These are phyloP conservation scores for Calonectria naviculata DNA, from an alignment of 2,329 filamentous ascomycete species.

Conservation along the genomic window DNA sequence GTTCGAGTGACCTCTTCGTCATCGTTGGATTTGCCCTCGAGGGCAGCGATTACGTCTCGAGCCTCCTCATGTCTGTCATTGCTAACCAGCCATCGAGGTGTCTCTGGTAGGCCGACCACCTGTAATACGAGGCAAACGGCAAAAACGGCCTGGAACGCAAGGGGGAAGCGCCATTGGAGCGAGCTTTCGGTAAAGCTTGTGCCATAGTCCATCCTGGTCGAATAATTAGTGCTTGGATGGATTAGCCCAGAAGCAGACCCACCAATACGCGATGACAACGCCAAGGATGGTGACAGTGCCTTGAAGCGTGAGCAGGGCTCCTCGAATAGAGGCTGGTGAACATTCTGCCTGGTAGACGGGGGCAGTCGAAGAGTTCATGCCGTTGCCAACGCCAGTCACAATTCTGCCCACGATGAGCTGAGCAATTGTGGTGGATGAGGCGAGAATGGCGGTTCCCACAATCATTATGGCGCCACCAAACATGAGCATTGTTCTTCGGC, in stretches of 20 bases:
- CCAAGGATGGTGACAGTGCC: conserved; percentile 18
- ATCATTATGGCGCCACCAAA: conserved; percentile 44
- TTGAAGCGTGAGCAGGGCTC: conserved; percentile 4
- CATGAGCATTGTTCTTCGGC: conserved; percentile 20
- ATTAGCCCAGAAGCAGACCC: no score
- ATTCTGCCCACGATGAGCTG: conserved; percentile 55
- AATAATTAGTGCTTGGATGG: neutral
- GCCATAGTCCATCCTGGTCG: conserved; percentile 20
- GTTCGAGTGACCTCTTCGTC: conserved; percentile 38
- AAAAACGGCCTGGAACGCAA: conserved; percentile 54
- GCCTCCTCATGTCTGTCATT: conserved; percentile 53
- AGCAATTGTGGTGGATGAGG: conserved; percentile 46
- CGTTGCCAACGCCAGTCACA: conserved; percentile 54
- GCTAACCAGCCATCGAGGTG: conserved; percentile 50
- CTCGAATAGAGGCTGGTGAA: conserved; percentile 12
- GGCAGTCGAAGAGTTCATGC: conserved; percentile 53
- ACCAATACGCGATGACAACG: conserved; percentile 20
- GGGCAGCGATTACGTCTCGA: conserved; percentile 39
- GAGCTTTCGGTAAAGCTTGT: conserved; percentile 7
- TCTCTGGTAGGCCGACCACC: conserved; percentile 53
- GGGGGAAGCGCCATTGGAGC: conserved; percentile 53
- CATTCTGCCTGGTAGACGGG: conserved; percentile 16
- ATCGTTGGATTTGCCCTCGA: conserved; percentile 37
- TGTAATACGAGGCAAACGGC: conserved; percentile 44
- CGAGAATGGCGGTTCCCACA: conserved; percentile 53